Evolutionary conservation across 2,329 filamentous ascomycete species (phyloP).

Genomic region (Tympanopsis confertula): DNA sequence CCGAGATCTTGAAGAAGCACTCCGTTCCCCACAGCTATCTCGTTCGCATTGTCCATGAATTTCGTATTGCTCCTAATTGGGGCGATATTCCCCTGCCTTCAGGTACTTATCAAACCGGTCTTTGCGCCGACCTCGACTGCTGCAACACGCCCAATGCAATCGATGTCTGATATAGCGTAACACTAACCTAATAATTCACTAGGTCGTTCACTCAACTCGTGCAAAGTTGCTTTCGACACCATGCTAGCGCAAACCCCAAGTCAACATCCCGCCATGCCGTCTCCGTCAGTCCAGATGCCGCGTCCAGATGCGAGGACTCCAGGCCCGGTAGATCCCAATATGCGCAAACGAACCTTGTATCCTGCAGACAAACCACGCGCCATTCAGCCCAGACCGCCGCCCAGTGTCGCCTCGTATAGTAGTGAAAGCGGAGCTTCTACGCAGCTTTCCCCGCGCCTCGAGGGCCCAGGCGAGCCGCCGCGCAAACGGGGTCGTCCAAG

Average conservation of each 20-base stretch:
- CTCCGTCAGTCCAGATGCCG: too few species aligned
- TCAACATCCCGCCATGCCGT: conserved; percentile 4
- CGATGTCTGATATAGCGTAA: background rate
- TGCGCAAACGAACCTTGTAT: conserved; percentile 1
- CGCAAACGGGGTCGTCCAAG: conserved; percentile 27
- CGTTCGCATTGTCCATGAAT: conserved; percentile 22
- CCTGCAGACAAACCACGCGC: conserved; percentile 16
- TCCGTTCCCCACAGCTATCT: conserved; percentile 20
- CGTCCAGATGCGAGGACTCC: background rate
- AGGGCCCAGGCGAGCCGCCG: conserved; percentile 17
- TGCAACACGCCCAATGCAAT: too few species aligned
- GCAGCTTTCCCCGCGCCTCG: conserved; percentile 19
- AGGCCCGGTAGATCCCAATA: background rate
- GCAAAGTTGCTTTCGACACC: conserved; percentile 17
- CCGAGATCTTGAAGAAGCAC: conserved; percentile 25
- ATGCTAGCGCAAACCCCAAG: conserved; percentile 17
- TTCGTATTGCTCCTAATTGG: conserved; percentile 21
- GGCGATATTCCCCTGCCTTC: conserved; percentile 25
- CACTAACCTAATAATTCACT: conserved; percentile 8
- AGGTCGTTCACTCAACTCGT: conserved; percentile 25
- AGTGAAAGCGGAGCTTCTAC: conserved; percentile 18
- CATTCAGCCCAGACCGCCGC: conserved; percentile 24
- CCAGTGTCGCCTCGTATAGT: conserved; percentile 17
- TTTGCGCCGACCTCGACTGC: too few species aligned
- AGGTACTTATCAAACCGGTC: conserved; percentile 22